Base-by-base conservation (phyloP, 2,329 filamentous ascomycete genomes). In the Cryphonectria nitschkei region DNA sequence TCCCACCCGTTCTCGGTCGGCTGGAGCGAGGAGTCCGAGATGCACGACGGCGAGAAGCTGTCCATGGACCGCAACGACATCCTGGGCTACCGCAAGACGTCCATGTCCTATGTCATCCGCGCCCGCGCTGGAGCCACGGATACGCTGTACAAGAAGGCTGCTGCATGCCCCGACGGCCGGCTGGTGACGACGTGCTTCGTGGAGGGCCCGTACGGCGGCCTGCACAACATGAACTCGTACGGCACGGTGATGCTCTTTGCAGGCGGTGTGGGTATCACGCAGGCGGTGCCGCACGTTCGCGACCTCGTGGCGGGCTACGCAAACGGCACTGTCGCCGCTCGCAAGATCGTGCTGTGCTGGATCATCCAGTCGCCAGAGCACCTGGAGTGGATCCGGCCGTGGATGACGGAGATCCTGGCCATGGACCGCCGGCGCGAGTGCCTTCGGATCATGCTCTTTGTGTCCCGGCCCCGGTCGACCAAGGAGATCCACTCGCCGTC, bases 401-500 rank as follows among this genome's bases (percentile, higher is more conserved):
- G 92, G 91, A 94, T 95, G 92, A 94, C 92, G 3, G 87, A 91
- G 77, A 93, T 94, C 73, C 84, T 94, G 54, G 87, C 88, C 71
- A 92, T 94, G 89, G 90, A 93, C 70, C 88, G 86, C 79, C 88
- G 92, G 65, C 87, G 92, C 70, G 92, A 94, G 72, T 87, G 92
- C 67, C 85, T 95, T 68, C 89, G 90, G 74, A 92, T 95, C 79
- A 88, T 93, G 82, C 87, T 95, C 68, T 95, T 94, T 79, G 90
- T 95, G 75, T 93, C 90, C 74, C 85, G 92, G 70, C 92, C 91
- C 7, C 85, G 91, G 56, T 92, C 89, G 64, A 93, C 90, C 62
- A 94, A 93, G 84, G 92, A 94, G 80, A 94, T 94, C 68, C 91
- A 93, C 83, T 92, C 89, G 75, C 92, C 92, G 2, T 92, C 89